Evolutionary conservation across 83 land plant genomes (phyloP).

Genomic region (Picea abies): DNA sequence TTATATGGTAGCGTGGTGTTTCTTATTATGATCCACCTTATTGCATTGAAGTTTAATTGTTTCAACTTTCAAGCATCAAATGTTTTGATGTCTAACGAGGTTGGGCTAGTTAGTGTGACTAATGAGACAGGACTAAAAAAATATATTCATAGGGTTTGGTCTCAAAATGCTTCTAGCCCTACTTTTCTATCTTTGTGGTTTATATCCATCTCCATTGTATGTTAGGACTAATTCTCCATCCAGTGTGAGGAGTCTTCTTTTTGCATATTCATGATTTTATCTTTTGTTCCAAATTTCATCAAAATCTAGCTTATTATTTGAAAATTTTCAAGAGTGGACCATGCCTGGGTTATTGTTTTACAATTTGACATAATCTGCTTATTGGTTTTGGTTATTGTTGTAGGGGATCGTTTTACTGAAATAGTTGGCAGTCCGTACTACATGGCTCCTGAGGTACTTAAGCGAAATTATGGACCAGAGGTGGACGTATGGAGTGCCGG

Average conservation of each 20-base stretch:
- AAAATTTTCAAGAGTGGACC: neutral
- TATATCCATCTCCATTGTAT: too few relatives aligned
- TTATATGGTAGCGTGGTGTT: neutral
- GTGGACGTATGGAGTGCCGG: conserved; percentile 17
- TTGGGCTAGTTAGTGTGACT: neutral
- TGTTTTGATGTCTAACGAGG: neutral
- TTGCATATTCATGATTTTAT: neutral
- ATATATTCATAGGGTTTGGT: neutral
- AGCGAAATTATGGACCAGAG: conserved; percentile 17
- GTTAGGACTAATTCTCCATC: too few relatives aligned
- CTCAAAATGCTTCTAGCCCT: neutral
- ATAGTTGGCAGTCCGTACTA: conserved; percentile 17
- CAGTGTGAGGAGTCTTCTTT: too few relatives aligned
- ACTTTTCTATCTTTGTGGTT: neutral
- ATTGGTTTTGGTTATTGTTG: neutral
- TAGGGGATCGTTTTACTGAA: conserved; percentile 11
- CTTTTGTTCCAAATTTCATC: neutral
- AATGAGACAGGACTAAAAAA: neutral
- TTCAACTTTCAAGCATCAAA: neutral
- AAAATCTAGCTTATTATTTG: neutral
- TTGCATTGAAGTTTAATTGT: neutral
- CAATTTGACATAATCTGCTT: neutral
- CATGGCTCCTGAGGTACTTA: conserved; percentile 19
- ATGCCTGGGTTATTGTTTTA: neutral
- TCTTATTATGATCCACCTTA: neutral